phyloP scores from a whole-genome alignment of 306 rosid genomes.

The Fragaria ananassa region DNA sequence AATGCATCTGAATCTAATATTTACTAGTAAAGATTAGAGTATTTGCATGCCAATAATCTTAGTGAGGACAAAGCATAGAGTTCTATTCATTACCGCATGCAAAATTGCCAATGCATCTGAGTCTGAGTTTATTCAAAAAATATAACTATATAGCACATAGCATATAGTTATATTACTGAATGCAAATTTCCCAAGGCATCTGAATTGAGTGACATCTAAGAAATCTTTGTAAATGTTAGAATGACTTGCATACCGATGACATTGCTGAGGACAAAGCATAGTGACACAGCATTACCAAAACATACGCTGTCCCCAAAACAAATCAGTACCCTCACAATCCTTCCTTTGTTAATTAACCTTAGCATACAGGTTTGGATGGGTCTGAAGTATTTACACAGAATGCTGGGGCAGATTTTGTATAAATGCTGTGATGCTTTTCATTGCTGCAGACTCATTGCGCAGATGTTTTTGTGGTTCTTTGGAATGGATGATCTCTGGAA shows the following conservation, averaged over 20 bases:
- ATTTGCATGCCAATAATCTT: background rate
- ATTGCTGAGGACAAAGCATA: background rate
- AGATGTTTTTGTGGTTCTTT: background rate
- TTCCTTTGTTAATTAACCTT: background rate
- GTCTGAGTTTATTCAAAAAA: background rate
- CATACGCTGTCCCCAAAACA: background rate
- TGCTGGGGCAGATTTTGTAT: background rate
- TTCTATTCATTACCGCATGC: background rate
- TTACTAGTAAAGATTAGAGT: background rate
- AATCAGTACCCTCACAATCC: background rate
- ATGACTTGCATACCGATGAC: background rate
- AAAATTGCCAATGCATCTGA: background rate
- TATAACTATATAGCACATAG: too few species aligned
- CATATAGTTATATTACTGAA: background rate
- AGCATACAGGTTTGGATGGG: background rate
- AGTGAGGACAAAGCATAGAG: background rate
- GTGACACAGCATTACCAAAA: background rate
- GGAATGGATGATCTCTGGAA: background rate
- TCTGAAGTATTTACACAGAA: background rate
- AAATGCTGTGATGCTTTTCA: background rate
- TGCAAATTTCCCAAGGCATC: background rate
- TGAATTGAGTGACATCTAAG: background rate
- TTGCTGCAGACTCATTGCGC: background rate
- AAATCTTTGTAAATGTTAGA: background rate
- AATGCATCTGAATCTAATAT: background rate